Evolutionary conservation across 2,329 filamentous ascomycete genomes (phyloP).

Genomic region (Epichloe gansuensis): DNA sequence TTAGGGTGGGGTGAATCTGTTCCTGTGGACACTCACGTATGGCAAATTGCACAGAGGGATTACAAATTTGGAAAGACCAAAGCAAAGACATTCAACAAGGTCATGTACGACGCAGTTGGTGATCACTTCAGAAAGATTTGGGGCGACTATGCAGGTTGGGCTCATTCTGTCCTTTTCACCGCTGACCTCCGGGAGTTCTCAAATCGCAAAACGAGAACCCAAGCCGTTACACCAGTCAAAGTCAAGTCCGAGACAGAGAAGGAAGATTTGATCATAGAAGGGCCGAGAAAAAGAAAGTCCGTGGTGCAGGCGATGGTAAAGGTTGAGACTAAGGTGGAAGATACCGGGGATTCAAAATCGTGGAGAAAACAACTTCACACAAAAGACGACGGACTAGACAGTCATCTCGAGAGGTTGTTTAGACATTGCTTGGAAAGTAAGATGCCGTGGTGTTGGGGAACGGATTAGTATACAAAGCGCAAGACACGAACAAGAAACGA

Average conservation of each 20-base stretch:
- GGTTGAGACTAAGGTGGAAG: slow-evolving; percentile 11
- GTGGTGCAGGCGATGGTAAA: slow-evolving; percentile 9
- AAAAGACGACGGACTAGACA: slow-evolving; percentile 18
- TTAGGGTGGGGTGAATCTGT: slow-evolving; percentile 92
- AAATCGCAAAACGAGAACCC: slow-evolving; percentile 34
- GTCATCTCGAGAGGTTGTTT: not conserved
- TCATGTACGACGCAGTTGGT: slow-evolving; percentile 78
- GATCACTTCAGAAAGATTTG: slow-evolving; percentile 82
- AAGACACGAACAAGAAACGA: too few species aligned
- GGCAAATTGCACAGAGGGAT: slow-evolving; percentile 94
- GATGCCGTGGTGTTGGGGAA: not conserved
- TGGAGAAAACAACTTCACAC: slow-evolving; percentile 13
- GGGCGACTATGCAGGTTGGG: slow-evolving; percentile 94
- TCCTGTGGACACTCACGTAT: slow-evolving; percentile 94
- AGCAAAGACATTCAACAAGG: slow-evolving; percentile 74
- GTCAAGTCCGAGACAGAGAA: slow-evolving; percentile 7
- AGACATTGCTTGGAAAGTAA: not conserved
- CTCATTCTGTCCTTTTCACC: slow-evolving; percentile 91
- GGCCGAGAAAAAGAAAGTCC: slow-evolving; percentile 17
- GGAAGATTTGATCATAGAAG: slow-evolving; percentile 12
- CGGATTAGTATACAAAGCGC: too few species aligned
- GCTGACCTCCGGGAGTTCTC: slow-evolving; percentile 82
- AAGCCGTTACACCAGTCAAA: not conserved
- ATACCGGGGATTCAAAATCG: slow-evolving; percentile 10
- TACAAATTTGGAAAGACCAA: slow-evolving; percentile 86